phyloP scores from a whole-genome alignment of 1,139 yeast genomes.

The Protomyces pachydermus region DNA sequence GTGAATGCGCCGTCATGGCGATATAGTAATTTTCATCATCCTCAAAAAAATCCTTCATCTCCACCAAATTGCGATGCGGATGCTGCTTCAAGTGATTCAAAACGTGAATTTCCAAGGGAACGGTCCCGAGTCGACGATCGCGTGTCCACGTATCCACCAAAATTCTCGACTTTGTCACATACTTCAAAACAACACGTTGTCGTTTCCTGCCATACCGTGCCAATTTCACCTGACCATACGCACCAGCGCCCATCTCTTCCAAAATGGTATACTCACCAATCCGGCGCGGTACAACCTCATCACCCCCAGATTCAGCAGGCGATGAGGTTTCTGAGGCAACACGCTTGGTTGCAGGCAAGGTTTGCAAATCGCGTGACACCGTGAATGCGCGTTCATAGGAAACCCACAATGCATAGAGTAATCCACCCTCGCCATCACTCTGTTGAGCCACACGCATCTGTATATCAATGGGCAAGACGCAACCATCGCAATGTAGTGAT shows the following conservation, averaged over 20 bases:
- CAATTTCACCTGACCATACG: conserved; percentile 85
- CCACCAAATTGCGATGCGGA: conserved; percentile 82
- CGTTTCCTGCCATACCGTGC: conserved; percentile 65
- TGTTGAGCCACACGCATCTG: conserved; percentile 62
- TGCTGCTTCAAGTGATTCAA: conserved; percentile 65
- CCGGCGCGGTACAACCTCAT: conserved; percentile 48
- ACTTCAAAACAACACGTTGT: conserved; percentile 69
- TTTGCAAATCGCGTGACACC: conserved; percentile 4
- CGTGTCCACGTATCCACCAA: conserved; percentile 96
- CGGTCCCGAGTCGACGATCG: conserved; percentile 82
- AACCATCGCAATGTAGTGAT: conserved; percentile 69
- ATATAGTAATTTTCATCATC: conserved; percentile 82
- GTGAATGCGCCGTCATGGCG: conserved; percentile 89
- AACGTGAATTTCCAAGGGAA: conserved; percentile 90
- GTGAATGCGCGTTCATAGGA: conserved; percentile 47
- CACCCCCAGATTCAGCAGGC: conserved; percentile 5
- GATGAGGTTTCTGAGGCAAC: conserved; percentile 1
- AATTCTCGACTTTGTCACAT: conserved; percentile 86
- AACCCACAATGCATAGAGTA: conserved; percentile 65
- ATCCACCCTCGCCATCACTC: background rate
- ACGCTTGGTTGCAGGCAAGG: background rate
- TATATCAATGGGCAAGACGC: conserved; percentile 59
- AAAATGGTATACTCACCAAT: conserved; percentile 64
- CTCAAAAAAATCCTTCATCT: conserved; percentile 84
- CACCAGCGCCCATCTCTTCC: conserved; percentile 90